phyloP scores from a whole-genome alignment of 1,284 basidiomycete genomes.

The Singerocomus rubriflavus region DNA sequence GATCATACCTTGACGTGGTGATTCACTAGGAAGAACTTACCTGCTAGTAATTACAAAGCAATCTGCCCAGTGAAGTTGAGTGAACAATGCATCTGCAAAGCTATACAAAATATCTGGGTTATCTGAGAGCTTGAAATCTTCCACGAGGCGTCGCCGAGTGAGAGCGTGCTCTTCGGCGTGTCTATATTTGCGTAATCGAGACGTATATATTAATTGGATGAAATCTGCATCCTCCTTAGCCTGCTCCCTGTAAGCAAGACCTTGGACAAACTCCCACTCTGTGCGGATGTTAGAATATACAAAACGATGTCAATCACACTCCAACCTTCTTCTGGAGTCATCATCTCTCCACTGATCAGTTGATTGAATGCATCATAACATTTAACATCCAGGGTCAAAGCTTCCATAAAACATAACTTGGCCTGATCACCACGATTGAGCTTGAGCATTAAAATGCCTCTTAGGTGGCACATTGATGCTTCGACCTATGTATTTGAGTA shows the following conservation, averaged over 20 bases:
- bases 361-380: slow-evolving; percentile 96
- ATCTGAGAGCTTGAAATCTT: slow-evolving; percentile 78
- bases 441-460: slow-evolving; percentile 92
- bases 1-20: slow-evolving; percentile 1
- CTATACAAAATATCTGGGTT: slow-evolving; percentile 93
- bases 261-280: slow-evolving; percentile 97
- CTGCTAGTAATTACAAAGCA: slow-evolving; percentile 86
- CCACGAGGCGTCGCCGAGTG: slow-evolving; percentile 69
- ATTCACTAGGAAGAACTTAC: slow-evolving; percentile 38
- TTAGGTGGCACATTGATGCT: slow-evolving; percentile 92
- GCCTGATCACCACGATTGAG: slow-evolving; percentile 87
- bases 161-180: slow-evolving; percentile 79
- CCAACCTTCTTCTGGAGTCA: slow-evolving; percentile 87
- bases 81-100: slow-evolving; percentile 88
- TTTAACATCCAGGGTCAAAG: slow-evolving; percentile 91
- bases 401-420: slow-evolving; percentile 93
- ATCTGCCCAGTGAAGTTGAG: slow-evolving; percentile 89
- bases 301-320: slow-evolving; percentile 3
- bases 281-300: slow-evolving; percentile 3
- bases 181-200: slow-evolving; percentile 87
- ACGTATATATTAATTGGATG: slow-evolving; percentile 88
- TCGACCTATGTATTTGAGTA: slow-evolving; percentile 62
- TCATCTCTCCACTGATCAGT: slow-evolving; percentile 89
- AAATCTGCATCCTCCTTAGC: slow-evolving; percentile 85
- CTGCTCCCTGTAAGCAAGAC: slow-evolving; percentile 81